Evolutionary conservation across 352 stramenopile genomes (phyloP).

Genomic region (Globisporangium uncinulatum): DNA sequence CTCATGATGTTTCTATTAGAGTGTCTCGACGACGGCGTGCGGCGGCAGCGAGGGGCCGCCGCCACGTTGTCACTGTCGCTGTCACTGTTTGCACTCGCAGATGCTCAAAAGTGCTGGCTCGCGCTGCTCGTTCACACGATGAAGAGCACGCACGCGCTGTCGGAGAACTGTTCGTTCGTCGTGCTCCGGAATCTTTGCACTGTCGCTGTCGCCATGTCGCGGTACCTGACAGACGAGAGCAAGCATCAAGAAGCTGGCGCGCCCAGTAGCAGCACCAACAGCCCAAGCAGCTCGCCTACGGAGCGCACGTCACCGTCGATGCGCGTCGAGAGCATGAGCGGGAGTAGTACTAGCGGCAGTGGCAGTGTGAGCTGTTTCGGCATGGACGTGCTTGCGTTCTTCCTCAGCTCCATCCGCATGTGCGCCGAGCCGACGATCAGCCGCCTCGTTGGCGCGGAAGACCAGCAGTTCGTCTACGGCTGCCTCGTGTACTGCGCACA

Average conservation of each 20-base stretch:
- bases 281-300: not conserved
- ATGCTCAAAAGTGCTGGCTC: conserved; percentile 61
- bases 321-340: conserved; percentile 8
- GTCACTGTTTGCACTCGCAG: conserved; percentile 1
- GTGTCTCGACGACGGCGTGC: conserved; percentile 32
- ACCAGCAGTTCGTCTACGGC: conserved; percentile 71
- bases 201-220: conserved; percentile 40
- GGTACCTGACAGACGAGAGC: conserved; percentile 43
- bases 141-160: conserved; percentile 35
- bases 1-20: conserved; percentile 62
- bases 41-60: not conserved
- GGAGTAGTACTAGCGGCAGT: not conserved
- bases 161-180: conserved; percentile 35
- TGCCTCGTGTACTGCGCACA: conserved; percentile 63
- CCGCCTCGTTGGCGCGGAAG: conserved; percentile 38
- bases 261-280: not conserved
- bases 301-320: not conserved
- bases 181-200: conserved; percentile 54
- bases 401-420: conserved; percentile 37
- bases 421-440: conserved; percentile 26
- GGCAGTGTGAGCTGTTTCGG: conserved; percentile 40
- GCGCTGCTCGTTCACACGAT: conserved; percentile 47
- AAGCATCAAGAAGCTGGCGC: conserved; percentile 29
- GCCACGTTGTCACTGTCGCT: not conserved
- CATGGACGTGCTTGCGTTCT: conserved; percentile 39